Percentiles rank a stretch among this genome's conserved stretches.
Conservation (phyloP, 176 grass and related monocot species). For the Oryza longistaminata region DNA sequence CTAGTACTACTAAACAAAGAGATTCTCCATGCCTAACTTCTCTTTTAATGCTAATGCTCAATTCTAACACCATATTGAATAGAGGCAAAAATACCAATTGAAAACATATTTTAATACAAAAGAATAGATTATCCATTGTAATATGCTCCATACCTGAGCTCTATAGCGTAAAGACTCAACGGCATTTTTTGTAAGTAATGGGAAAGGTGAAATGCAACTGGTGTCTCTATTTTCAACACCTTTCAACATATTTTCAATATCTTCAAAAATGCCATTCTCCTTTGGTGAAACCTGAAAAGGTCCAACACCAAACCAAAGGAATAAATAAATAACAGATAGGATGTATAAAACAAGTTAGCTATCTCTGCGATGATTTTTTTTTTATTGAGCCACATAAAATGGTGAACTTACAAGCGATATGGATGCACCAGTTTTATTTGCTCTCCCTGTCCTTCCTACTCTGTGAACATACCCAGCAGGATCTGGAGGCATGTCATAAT, state of each 20-base stretch:
- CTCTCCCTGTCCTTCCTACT: conserved; percentile 91
- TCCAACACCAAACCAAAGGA: conserved; percentile 9
- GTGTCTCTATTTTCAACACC: conserved; percentile 56
- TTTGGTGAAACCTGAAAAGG: conserved; percentile 63
- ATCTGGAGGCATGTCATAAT: conserved; percentile 86
- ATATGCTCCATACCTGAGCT: conserved; percentile 59
- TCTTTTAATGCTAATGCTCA: background rate
- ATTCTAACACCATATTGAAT: conserved; percentile 3
- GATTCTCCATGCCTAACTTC: conserved; percentile 9
- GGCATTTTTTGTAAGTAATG: conserved; percentile 72
- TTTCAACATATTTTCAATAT: conserved; percentile 64
- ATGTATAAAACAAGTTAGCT: background rate
- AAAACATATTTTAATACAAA: conserved; percentile 9
- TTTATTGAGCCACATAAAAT: conserved; percentile 13
- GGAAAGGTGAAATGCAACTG: conserved; percentile 69
- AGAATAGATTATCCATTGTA: conserved; percentile 24
- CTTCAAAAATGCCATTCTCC: conserved; percentile 54
- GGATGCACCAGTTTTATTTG: conserved; percentile 74
- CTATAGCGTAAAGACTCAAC: conserved; percentile 89
- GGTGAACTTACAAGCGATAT: conserved; percentile 83
- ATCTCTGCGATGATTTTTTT: conserved; percentile 8
- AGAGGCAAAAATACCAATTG: conserved; percentile 28
- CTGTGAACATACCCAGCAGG: conserved; percentile 89
- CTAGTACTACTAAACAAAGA: conserved; percentile 14
- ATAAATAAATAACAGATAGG: conserved; percentile 35